phyloP scores from a whole-genome alignment of 331 rosid genomes.

The Ulmus americana region DNA sequence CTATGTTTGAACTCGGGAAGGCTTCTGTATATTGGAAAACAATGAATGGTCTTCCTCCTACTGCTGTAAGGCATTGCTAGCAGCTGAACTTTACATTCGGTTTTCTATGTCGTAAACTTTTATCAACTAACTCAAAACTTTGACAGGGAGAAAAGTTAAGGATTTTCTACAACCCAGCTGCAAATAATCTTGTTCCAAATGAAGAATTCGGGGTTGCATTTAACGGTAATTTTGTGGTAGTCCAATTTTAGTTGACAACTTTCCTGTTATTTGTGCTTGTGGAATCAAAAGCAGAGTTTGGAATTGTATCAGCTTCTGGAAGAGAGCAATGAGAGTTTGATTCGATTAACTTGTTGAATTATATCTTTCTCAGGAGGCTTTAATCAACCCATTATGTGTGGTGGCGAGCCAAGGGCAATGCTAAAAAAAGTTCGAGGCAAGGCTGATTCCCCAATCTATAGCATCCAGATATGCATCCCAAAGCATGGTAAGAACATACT shows the following conservation, averaged over 20 bases:
- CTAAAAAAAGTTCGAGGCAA: conserved; percentile 66
- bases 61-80: conserved; percentile 36
- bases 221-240: conserved; percentile 44
- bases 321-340: no score
- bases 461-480: conserved; percentile 89
- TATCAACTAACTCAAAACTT: conserved; percentile 16
- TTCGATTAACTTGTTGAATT: no score
- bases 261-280: no score
- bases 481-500: conserved; percentile 48
- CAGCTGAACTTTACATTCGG: neutral
- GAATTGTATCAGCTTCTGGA: no score
- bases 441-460: conserved; percentile 70
- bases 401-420: conserved; percentile 92
- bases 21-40: conserved; percentile 88
- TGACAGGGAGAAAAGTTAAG: conserved; percentile 80
- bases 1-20: conserved; percentile 81
- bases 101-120: conserved; percentile 4
- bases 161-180: conserved; percentile 82
- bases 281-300: no score
- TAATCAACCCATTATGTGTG: conserved; percentile 95
- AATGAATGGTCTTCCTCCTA: conserved; percentile 76
- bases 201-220: conserved; percentile 80
- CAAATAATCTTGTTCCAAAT: conserved; percentile 56
- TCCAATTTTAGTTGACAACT: no score
- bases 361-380: conserved; percentile 59